These are phyloP conservation scores for Vitis hybrid DNA, from an alignment of 177 flowering plant genomes.

Conservation along the genomic window DNA sequence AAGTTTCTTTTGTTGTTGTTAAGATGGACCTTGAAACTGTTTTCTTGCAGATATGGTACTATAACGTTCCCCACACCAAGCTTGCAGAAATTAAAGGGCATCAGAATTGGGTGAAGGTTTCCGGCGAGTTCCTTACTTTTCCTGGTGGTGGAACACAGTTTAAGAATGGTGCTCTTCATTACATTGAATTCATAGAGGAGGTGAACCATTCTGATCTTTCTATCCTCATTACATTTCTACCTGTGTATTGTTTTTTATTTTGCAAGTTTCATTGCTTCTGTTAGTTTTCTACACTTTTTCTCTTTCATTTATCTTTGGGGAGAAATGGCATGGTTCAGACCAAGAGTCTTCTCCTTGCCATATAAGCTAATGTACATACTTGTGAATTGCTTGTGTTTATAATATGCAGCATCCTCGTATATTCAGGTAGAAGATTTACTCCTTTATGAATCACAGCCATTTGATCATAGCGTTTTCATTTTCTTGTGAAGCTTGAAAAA, in stretches of 20 bases:
- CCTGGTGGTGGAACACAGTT: slow-evolving; percentile 99
- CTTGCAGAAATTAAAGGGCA: slow-evolving; percentile 91
- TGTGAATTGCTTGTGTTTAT: no score
- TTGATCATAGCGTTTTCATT: no score
- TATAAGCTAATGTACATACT: no score
- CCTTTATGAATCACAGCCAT: no score
- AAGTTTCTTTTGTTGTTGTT: neutral
- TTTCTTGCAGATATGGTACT: slow-evolving; percentile 81
- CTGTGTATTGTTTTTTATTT: neutral
- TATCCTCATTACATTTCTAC: neutral
- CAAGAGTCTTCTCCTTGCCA: no score
- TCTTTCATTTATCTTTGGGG: no score
- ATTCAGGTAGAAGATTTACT: no score
- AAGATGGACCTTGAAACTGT: neutral
- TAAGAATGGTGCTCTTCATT: slow-evolving; percentile 90
- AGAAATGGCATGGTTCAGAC: no score
- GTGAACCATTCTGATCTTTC: slow-evolving; percentile 27
- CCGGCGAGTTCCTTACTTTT: slow-evolving; percentile 86
- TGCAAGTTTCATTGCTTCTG: neutral
- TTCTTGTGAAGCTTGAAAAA: no score
- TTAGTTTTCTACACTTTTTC: no score
- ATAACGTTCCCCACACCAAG: slow-evolving; percentile 89
- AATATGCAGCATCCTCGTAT: no score
- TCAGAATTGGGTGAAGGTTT: slow-evolving; percentile 96
- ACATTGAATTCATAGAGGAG: slow-evolving; percentile 80